Conservation (phyloP, 805 yeast genomes). For the Suhomyces vadensis region DNA sequence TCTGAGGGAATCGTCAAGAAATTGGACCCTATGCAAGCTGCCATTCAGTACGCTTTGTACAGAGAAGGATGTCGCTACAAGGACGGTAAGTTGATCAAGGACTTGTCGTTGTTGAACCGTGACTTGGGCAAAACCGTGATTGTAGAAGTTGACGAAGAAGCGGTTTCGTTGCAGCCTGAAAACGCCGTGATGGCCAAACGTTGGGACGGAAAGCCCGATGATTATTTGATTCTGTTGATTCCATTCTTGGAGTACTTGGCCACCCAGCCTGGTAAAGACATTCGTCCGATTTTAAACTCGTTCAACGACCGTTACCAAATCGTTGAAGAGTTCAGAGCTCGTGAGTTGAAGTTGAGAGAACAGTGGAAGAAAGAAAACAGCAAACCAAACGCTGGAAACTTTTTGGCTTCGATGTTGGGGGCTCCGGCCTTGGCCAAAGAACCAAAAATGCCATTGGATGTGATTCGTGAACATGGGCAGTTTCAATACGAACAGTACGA, state of each 20-base stretch:
- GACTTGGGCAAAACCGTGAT: conserved; percentile 79
- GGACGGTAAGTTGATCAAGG: conserved; percentile 89
- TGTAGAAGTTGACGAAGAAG: conserved; percentile 73
- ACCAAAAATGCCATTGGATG: conserved; percentile 82
- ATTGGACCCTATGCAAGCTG: conserved; percentile 91
- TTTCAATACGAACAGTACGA: conserved; percentile 81
- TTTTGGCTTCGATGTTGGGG: conserved; percentile 66
- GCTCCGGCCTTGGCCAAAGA: conserved; percentile 50
- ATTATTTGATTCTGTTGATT: conserved; percentile 73
- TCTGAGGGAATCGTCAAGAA: conserved; percentile 82
- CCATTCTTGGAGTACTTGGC: conserved; percentile 95
- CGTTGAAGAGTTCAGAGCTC: conserved; percentile 74
- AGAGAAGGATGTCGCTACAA: conserved; percentile 89
- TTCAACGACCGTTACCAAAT: conserved; percentile 66
- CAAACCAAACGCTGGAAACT: conserved; percentile 47
- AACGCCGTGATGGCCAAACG: conserved; percentile 83
- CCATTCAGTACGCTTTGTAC: conserved; percentile 80
- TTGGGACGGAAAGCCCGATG: conserved; percentile 88
- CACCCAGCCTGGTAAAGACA: conserved; percentile 81
- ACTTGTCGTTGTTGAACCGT: conserved; percentile 85
- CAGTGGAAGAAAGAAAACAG: conserved; percentile 60
- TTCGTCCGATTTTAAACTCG: conserved; percentile 80
- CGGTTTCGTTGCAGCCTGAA: conserved; percentile 83
- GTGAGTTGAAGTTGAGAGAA: conserved; percentile 75
- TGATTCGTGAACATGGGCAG: conserved; percentile 90